Evolutionary conservation across 1,284 basidiomycete species (phyloP), one percentile per base, ranked within the genome.

Genomic region (Tilletia caries): DNA sequence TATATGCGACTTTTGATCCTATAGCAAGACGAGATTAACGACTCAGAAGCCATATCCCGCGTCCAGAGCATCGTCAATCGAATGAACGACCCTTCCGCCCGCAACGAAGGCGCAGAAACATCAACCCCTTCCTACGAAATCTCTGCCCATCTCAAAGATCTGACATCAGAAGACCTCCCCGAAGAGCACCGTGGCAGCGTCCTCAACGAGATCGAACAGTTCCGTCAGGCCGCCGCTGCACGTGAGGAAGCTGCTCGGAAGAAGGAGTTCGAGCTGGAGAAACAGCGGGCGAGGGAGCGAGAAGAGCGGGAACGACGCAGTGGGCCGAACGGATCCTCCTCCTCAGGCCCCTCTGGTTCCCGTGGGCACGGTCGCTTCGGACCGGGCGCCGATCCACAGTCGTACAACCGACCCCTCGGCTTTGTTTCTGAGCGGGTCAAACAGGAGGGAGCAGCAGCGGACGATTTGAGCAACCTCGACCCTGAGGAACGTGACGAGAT

Each of bases 151-250:
- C 87, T 98, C 29, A 92, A 95, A 83, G 94, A 97, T 83, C 86
- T 98, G 43, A 91, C 95, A 80, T 92, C 95, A 85, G 92, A 92
- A 66, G 94, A 97, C 80, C 87, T 98, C 33, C 94, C 94, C n/a
- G 94, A 95, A 84, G 91, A 92, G 1, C 93, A 95, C 83, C 90
- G 94, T 27, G 93, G 91, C 1, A 90, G 92, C 37, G 94, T 98
- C 68, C 90, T 97, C 70, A 92, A 90, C 43, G 94, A 97, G 82
- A 98, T 98, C 72, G 93, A 93, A 0, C 90, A 93, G 77, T 97
- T 83, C 68, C 72, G 81, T 1, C 75, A 78, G 41, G 73, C 75
- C 0, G 78, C 78, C 10, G 79, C 80, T 3, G 81, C 76, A 1
- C 65, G 80, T 64, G 80, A 82, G 60, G 79, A 80, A 6, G 82